Base-by-base conservation (phyloP, 1,284 basidiomycete genomes). In the Pseudozyma sp. region DNA sequence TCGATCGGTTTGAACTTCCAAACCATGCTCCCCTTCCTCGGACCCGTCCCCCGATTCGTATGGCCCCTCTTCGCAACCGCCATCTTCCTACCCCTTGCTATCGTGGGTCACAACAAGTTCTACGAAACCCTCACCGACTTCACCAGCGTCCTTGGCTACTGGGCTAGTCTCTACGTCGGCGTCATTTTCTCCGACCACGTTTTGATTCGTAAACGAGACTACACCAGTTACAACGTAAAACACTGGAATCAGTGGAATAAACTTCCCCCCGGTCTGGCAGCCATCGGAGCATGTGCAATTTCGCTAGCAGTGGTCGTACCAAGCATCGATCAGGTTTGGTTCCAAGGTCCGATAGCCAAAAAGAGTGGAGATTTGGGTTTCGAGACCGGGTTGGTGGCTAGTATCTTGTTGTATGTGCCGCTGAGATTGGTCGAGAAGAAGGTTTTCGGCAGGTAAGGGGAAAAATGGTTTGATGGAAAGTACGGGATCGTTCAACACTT, bases 21-120 rank as follows among this genome's bases (percentile, higher is more conserved):
- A 47, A 81, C 78, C 31, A 84, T 87, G 59, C 89, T 97, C 8
- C 95, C 95, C 0, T 88, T 94, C 81, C 95, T 94, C 81, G 87
- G 62, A 0, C 70, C 74, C 25, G 89, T 97, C 13, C 95, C 95
- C 0, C 88, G 95, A 80, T 96, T 94, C 83, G 87, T 94, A 49
- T 93, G 96, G 84, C 93, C 94, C 0, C 81, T 96, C 18, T 83
- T 94, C 45, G 91, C 91, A 1, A 92, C 91, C 0, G 93, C 91
- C 1, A 90, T 97, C 50, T 89, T 90, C 82, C 82, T 90, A 34
- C 86, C 90, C 40, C 88, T 90, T 0, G 89, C 89, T 16, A 88
- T 91, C 50, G 89, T 88, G 3, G 90, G 90, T 2, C 88, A 89
- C 45, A 87, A 89, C 62, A 88, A 89, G 78, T 90, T 91, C 80